Conservation (phyloP, 345 rosid species). For the Corchorus capsularis region DNA sequence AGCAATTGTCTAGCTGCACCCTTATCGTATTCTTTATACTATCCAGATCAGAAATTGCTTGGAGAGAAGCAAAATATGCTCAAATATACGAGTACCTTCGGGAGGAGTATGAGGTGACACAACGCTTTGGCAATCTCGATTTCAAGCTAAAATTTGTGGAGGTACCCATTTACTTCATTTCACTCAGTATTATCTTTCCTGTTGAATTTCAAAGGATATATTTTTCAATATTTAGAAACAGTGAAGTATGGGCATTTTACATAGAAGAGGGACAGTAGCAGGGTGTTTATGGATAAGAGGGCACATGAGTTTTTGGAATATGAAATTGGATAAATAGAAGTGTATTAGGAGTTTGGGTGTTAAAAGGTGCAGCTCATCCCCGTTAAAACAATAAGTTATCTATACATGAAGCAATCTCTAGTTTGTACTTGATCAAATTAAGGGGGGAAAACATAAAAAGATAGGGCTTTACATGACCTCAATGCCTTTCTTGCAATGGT, state of each 20-base stretch:
- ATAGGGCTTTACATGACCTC: no score
- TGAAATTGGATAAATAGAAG: neutral
- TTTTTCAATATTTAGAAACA: neutral
- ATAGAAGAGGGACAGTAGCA: neutral
- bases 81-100: slow-evolving; percentile 84
- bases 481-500: neutral
- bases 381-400: neutral
- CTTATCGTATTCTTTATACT: slow-evolving; percentile 10
- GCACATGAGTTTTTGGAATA: neutral
- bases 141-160: slow-evolving; percentile 88
- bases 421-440: neutral
- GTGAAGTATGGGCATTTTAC: neutral
- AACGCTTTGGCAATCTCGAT: slow-evolving; percentile 85
- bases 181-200: neutral
- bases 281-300: neutral
- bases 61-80: slow-evolving; percentile 94
- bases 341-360: neutral
- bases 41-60: slow-evolving; percentile 91
- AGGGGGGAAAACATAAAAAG: no score
- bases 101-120: slow-evolving; percentile 92
- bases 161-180: slow-evolving; percentile 38
- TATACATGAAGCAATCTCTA: neutral
- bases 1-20: neutral
- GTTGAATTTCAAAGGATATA: neutral
- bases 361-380: neutral